Conservation (phyloP, 352 stramenopile species). For the Hyaloperonospora brassicae region DNA sequence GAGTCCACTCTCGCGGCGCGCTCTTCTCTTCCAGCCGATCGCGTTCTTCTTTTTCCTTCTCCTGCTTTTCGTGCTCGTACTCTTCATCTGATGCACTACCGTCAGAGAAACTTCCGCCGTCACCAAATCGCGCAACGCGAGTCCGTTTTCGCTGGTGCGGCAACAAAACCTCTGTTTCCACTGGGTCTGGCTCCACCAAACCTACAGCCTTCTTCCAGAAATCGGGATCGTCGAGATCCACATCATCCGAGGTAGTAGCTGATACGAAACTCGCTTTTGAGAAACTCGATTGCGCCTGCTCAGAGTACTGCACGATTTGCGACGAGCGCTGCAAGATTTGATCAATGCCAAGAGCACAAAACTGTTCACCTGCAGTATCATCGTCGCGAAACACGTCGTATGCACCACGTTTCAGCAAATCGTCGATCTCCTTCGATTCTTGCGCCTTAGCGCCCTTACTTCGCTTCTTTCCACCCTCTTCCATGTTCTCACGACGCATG, state of each 20-base stretch:
- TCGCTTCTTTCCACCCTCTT: slow-evolving; percentile 65
- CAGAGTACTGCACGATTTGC: slow-evolving; percentile 79
- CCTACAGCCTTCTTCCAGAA: slow-evolving; percentile 99
- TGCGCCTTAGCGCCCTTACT: slow-evolving; percentile 72
- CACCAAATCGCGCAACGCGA: slow-evolving; percentile 76
- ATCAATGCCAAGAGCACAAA: slow-evolving; percentile 97
- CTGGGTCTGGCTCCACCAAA: slow-evolving; percentile 58
- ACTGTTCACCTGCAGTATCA: slow-evolving; percentile 89
- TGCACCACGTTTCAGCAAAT: slow-evolving; percentile 85
- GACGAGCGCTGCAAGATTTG: slow-evolving; percentile 91
- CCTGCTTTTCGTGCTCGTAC: slow-evolving; percentile 34
- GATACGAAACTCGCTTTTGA: slow-evolving; percentile 91
- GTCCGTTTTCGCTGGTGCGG: slow-evolving; percentile 81
- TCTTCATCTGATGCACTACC: slow-evolving; percentile 63
- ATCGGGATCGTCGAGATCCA: slow-evolving; percentile 97
- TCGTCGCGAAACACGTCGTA: slow-evolving; percentile 91
- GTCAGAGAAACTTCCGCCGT: slow-evolving; percentile 53
- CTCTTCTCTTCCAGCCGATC: slow-evolving; percentile 58
- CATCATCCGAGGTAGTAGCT: slow-evolving; percentile 83
- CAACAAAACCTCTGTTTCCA: slow-evolving; percentile 49
- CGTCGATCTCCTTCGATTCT: slow-evolving; percentile 87
- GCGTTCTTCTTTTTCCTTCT: slow-evolving; percentile 44
- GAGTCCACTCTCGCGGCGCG: slow-evolving; percentile 74
- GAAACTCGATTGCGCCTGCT: slow-evolving; percentile 82
- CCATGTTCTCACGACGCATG: slow-evolving; percentile 85